Conservation (phyloP, 2,329 filamentous ascomycete genomes). For the Teratosphaeriaceae sp. region DNA sequence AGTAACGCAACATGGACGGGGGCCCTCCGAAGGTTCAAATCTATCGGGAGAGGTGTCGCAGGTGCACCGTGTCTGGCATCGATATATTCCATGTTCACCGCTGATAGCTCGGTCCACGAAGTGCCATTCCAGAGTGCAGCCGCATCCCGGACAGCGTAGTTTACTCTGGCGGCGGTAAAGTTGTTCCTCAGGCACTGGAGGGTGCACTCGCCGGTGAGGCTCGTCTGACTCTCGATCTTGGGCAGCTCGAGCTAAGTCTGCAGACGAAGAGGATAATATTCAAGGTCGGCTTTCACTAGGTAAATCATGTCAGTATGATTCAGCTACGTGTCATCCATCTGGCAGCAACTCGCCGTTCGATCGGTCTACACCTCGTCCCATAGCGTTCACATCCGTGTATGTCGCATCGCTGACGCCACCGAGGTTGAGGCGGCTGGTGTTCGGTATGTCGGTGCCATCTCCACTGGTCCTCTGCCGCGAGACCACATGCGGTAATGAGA, state of each 20-base stretch:
- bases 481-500: background rate
- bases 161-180: background rate
- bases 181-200: background rate
- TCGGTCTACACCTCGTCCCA: background rate
- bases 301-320: background rate
- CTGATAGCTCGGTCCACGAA: background rate
- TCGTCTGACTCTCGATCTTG: background rate
- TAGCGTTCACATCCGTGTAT: background rate
- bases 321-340: background rate
- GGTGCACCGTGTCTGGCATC: background rate
- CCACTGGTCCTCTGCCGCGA: background rate
- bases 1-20: background rate
- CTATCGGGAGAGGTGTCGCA: background rate
- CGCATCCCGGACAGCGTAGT: background rate
- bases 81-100: background rate
- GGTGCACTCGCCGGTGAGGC: background rate
- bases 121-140: background rate
- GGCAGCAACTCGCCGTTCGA: background rate
- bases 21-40: background rate
- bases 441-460: background rate
- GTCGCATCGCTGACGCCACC: background rate
- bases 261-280: background rate
- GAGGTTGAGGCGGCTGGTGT: background rate
- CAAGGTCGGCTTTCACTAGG: background rate
- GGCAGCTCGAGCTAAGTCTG: background rate